These are phyloP conservation scores for Aspergillus sclerotiicarbonarius DNA, from an alignment of 495 filamentous ascomycete species.

Conservation along the genomic window DNA sequence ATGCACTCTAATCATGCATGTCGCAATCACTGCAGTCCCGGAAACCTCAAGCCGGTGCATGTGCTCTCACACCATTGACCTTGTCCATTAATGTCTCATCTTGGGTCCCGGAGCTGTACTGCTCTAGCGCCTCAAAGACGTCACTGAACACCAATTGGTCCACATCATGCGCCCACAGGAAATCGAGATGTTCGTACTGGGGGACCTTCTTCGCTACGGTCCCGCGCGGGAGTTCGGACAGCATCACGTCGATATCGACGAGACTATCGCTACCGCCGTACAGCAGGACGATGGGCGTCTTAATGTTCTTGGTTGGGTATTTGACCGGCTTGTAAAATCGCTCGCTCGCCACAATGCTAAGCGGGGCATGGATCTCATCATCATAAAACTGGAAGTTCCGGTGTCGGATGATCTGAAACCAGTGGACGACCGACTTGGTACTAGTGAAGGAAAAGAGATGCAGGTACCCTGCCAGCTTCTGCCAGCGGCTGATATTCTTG, in stretches of 20 bases:
- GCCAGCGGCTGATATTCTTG: conserved; percentile 78
- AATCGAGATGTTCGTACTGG: conserved; percentile 95
- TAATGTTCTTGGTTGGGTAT: conserved; percentile 96
- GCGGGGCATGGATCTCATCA: conserved; percentile 74
- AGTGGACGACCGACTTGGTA: conserved; percentile 94
- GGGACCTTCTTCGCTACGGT: conserved; percentile 81
- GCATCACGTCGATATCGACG: conserved; percentile 92
- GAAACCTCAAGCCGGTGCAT: neutral
- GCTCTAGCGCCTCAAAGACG: conserved; percentile 82
- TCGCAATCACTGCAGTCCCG: neutral
- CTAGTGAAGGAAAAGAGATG: conserved; percentile 96
- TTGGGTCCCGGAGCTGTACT: conserved; percentile 36
- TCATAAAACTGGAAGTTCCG: conserved; percentile 97
- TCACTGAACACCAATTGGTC: conserved; percentile 82
- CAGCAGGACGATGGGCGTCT: conserved; percentile 87
- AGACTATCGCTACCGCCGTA: conserved; percentile 93
- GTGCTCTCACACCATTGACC: conserved; percentile 11
- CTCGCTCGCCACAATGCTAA: conserved; percentile 55
- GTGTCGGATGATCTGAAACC: conserved; percentile 98
- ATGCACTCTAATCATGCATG: neutral
- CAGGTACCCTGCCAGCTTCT: conserved; percentile 96
- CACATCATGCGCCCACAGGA: conserved; percentile 90
- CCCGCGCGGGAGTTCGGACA: conserved; percentile 77
- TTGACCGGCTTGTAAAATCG: conserved; percentile 86
- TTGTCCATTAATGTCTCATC: conserved; percentile 3